Evolutionary conservation across 768 basidiomycete species (phyloP), one percentile per base, ranked within the genome.

Genomic region (Lactarius indigo): DNA sequence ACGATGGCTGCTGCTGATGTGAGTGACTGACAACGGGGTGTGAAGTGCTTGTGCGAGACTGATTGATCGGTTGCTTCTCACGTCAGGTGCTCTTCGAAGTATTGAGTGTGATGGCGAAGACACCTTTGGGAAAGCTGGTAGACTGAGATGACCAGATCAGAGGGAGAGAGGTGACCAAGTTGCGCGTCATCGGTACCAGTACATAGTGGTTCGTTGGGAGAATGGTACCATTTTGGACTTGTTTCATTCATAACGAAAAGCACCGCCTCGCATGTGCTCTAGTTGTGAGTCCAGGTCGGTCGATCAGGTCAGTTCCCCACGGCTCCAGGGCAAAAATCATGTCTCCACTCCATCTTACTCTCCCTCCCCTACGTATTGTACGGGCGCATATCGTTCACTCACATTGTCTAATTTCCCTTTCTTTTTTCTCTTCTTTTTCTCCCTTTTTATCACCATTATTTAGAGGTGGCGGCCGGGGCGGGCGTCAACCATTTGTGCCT

Each of bases 51-150:
- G 26, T 15, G 13, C 26, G 26, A 28, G 26, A 3, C 50, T 52
- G 50, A 52, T 52, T 26, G 50, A 28, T 52, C 5, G 50, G 50
- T 26, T 26, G 12, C 35, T 10, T 13, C 41, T 18, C 41, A 52
- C 12, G 13, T 23, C 62, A 91, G 87, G 87, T 90, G 23, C 78
- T 91, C 5, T 90, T 84, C 72, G 89, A 91, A 72, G 90, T 91
- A 18, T 71, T 91, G 64, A 89, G 86, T 70, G 86, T 91, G 56
- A 91, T 91, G 89, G 87, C 85, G 13, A 91, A 91, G 80, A 90
- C 88, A 5, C 87, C 89, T 4, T 77, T 91, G 72, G 89, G 89
- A 73, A 89, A 88, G 73, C 60, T 71, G 9, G 64, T 33, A 12
- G 30, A 70, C n/a, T 70, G 31, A 67, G 47, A 47, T 12, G 44